A percentile compares a stretch with the other conserved stretches of the same genome.
phyloP scores from a whole-genome alignment of 331 rosid genomes.

The Quercus phellos region DNA sequence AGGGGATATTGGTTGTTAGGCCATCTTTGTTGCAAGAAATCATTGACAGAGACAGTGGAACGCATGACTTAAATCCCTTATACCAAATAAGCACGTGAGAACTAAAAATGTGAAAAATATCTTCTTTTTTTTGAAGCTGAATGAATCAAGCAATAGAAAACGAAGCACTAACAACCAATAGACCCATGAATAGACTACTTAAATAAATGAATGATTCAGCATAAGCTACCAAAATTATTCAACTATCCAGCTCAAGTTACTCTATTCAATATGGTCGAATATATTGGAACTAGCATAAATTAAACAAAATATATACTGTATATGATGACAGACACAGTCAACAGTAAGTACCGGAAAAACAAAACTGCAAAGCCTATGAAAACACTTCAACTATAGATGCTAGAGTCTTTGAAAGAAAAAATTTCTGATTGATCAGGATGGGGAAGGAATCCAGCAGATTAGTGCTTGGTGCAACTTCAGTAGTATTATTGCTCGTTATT shows the following conservation, averaged over 20 bases:
- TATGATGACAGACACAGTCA: background rate
- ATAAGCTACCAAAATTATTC: background rate
- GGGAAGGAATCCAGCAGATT: background rate
- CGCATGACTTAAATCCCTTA: too few relatives aligned
- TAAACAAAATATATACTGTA: background rate
- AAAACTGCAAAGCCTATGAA: background rate
- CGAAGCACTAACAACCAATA: background rate
- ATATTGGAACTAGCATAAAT: background rate
- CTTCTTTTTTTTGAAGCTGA: background rate
- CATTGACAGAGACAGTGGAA: too few relatives aligned
- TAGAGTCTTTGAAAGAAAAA: background rate
- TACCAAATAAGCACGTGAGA: too few relatives aligned
- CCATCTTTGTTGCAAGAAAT: too few relatives aligned
- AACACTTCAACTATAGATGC: background rate
- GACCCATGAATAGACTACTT: background rate
- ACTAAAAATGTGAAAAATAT: too few relatives aligned
- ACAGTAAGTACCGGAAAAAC: background rate
- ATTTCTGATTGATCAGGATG: background rate
- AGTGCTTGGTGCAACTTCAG: slow-evolving; percentile 4
- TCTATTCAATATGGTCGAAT: background rate
- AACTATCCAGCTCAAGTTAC: background rate
- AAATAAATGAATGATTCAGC: background rate
- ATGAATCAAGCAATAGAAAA: background rate
- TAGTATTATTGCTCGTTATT: background rate
- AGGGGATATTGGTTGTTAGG: too few relatives aligned